Evolutionary conservation across 2,329 filamentous ascomycete species (phyloP).

Genomic region (Ophiostoma fasciatum): DNA sequence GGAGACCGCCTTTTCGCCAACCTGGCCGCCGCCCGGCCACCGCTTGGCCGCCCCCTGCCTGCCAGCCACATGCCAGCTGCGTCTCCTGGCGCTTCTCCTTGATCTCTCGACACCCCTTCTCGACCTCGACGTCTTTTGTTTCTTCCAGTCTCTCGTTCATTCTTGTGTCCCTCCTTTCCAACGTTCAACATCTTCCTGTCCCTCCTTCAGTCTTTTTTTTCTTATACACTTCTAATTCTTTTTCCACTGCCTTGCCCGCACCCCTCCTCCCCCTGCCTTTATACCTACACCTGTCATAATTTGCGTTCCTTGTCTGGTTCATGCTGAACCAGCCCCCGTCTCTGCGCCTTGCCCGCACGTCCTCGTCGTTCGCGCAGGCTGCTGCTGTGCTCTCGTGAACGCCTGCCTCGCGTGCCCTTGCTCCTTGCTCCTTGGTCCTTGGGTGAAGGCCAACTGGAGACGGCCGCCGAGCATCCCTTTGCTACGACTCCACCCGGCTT

Average conservation of each 20-base stretch:
- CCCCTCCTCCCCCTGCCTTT: slow-evolving; percentile 5
- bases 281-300: slow-evolving; percentile 3
- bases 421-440: too few species aligned
- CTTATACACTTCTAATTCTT: slow-evolving; percentile 1
- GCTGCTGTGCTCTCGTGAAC: too few species aligned
- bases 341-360: too few species aligned
- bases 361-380: not conserved
- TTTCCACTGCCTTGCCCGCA: too few species aligned
- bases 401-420: too few species aligned
- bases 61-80: too few species aligned
- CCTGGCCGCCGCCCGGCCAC: not conserved
- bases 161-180: not conserved
- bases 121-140: not conserved
- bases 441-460: too few species aligned
- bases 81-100: too few species aligned
- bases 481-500: too few species aligned
- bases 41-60: too few species aligned
- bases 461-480: too few species aligned
- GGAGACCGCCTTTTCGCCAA: slow-evolving; percentile 1
- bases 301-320: slow-evolving; percentile 8
- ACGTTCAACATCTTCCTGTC: too few species aligned
- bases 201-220: not conserved
- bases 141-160: not conserved
- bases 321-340: slow-evolving; percentile 6
- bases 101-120: not conserved